A percentile compares a stretch with the other conserved stretches of the same genome.
Evolutionary conservation across 129 eudicot genomes (phyloP).

Genomic region (Centella asiatica): DNA sequence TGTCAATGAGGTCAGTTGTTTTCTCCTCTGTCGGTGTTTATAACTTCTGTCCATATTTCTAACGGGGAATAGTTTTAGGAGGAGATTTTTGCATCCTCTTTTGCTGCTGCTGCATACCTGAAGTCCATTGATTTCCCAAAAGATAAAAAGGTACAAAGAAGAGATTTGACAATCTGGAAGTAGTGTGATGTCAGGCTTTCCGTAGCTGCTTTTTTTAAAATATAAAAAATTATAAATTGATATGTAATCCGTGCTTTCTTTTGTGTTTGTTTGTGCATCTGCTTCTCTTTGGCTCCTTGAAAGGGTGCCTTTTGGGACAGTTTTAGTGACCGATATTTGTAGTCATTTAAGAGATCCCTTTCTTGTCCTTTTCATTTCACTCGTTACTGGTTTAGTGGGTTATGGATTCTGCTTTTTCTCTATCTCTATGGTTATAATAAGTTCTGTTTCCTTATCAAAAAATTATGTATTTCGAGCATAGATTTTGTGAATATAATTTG

Average conservation of each 20-base stretch:
- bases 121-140: constrained; percentile 89
- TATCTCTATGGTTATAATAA: neutral
- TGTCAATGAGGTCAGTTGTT: constrained; percentile 72
- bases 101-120: constrained; percentile 97
- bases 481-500: neutral
- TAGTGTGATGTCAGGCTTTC: neutral
- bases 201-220: neutral
- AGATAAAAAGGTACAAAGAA: constrained; percentile 65
- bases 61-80: constrained; percentile 59
- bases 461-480: neutral
- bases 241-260: too few relatives aligned
- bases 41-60: constrained; percentile 14
- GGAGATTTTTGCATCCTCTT: constrained; percentile 98
- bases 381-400: neutral
- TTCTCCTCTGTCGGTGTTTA: constrained; percentile 5
- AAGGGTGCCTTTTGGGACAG: too few relatives aligned
- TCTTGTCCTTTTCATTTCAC: neutral
- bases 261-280: neutral
- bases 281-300: too few relatives aligned
- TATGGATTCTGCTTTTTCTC: neutral
- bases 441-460: neutral
- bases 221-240: too few relatives aligned
- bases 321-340: too few relatives aligned
- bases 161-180: neutral
- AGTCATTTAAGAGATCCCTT: too few relatives aligned